These are phyloP conservation scores for Zasmidium angulare DNA, from an alignment of 2,329 filamentous ascomycete species.

Conservation along the genomic window DNA sequence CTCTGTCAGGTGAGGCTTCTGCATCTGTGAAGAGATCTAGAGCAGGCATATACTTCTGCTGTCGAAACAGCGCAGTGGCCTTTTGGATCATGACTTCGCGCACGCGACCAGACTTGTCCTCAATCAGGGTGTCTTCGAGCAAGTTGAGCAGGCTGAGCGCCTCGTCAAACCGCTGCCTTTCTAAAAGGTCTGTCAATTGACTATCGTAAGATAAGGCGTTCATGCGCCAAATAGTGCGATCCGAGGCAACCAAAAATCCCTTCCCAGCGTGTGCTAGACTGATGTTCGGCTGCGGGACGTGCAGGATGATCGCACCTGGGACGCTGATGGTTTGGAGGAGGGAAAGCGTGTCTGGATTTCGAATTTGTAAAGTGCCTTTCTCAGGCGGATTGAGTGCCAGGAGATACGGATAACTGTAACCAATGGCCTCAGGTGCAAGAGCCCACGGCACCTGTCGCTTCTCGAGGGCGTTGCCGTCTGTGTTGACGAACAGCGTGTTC, in stretches of 20 bases:
- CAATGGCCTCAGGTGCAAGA: constrained; percentile 81
- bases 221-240: constrained; percentile 95
- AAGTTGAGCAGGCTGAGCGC: constrained; percentile 85
- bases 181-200: constrained; percentile 80
- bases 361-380: constrained; percentile 83
- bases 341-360: constrained; percentile 90
- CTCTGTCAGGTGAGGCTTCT: constrained; percentile 82
- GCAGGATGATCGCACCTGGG: constrained; percentile 77
- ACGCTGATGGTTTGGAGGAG: constrained; percentile 81
- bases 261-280: constrained; percentile 96
- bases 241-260: constrained; percentile 89
- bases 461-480: constrained; percentile 76
- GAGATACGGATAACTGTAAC: constrained; percentile 96
- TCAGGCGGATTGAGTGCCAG: constrained; percentile 79
- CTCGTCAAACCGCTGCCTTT: constrained; percentile 76
- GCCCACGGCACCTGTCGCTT: constrained; percentile 92
- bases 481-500: constrained; percentile 88
- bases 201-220: constrained; percentile 85
- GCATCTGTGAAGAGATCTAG: constrained; percentile 91
- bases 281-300: constrained; percentile 88
- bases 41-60: constrained; percentile 79
- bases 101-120: constrained; percentile 76
- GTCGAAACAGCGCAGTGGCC: constrained; percentile 77
- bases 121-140: constrained; percentile 87
- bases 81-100: constrained; percentile 90